Conservation (phyloP, 148 eudicot species). For the Nepenthes mirabilis region DNA sequence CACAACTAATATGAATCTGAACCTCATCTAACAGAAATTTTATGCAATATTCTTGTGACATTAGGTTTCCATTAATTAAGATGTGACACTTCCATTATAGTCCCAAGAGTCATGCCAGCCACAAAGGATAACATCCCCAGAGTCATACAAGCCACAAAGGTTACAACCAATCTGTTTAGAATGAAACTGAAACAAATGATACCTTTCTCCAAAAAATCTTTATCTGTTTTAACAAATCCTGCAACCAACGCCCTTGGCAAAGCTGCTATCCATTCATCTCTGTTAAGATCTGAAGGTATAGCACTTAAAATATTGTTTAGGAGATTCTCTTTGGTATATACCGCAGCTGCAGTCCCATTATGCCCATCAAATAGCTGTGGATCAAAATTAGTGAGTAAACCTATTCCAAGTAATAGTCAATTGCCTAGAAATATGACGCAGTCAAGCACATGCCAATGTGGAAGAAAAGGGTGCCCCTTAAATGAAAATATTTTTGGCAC, state of each 20-base stretch:
- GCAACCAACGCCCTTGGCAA: conserved; percentile 76
- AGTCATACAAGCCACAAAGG: background rate
- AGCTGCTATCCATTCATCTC: conserved; percentile 86
- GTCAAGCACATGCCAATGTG: too few species aligned
- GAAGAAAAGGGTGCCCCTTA: too few species aligned
- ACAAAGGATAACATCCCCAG: background rate
- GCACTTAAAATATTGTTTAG: conserved; percentile 55
- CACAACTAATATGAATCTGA: too few species aligned
- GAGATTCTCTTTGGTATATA: conserved; percentile 58
- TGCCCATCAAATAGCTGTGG: conserved; percentile 80
- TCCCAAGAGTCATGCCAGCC: too few species aligned
- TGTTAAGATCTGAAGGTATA: conserved; percentile 59
- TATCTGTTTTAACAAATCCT: conserved; percentile 85
- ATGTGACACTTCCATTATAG: too few species aligned
- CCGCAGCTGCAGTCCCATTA: conserved; percentile 78
- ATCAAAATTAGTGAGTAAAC: background rate
- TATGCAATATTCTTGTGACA: too few species aligned
- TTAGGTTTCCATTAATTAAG: too few species aligned
- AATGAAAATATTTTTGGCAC: too few species aligned
- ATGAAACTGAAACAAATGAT: too few species aligned
- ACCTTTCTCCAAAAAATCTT: conserved; percentile 70
- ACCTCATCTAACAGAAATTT: too few species aligned
- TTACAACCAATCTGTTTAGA: too few species aligned
- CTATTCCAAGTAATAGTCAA: background rate
- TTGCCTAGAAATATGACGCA: too few species aligned